Evolutionary conservation across 352 stramenopile genomes (phyloP), one percentile per base, ranked within the genome.

Genomic region (Pythium volutum): DNA sequence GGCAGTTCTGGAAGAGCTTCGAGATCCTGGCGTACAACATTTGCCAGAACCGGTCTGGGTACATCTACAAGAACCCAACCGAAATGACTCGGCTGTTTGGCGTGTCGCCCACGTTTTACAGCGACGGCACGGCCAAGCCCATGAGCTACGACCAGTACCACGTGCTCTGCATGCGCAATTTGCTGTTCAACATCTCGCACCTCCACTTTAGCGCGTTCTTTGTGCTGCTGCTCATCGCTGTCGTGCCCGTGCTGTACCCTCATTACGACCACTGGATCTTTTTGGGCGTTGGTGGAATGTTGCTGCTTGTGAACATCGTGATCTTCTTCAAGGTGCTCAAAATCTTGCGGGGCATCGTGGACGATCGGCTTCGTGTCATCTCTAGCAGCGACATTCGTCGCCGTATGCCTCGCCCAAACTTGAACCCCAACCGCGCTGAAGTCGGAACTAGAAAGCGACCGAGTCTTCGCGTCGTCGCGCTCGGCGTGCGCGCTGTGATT

Each of bases 21-120:
- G 86, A 95, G 67, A 80, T 95, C 51, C 67, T 95, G 10, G 86
- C 86, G 51, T 93, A 91, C 75, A 95, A 95, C 53, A 89, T 95
- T 59, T 95, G 86, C 58, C 82, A 95, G 66, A 75, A 95, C 55
- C 77, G 86, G 3, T 91, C 80, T 3, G 82, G 84, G 12, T 95
- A 95, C 55, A 85, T 95, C 45, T 95, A 95, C 80, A 95, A 95
- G 69, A 95, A 95, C 59, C 84, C 86, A 3, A 25, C 58, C 3
- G 86, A 93, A 58, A 93, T 95, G 86, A 69, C 91, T 55, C 70
- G 86, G 16, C 73, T 95, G 20, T 95, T 95, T 69, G 77, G 73
- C 10, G 73, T 91, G 18, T 42, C 15, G 0, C 53, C 53, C 22
- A 61, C 62, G 4, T 47, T 72, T 15, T 59, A 62, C 18, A 54